These are phyloP conservation scores for Magnolia officinalis DNA, from an alignment of 164 flowering plant species.

Conservation along the genomic window DNA sequence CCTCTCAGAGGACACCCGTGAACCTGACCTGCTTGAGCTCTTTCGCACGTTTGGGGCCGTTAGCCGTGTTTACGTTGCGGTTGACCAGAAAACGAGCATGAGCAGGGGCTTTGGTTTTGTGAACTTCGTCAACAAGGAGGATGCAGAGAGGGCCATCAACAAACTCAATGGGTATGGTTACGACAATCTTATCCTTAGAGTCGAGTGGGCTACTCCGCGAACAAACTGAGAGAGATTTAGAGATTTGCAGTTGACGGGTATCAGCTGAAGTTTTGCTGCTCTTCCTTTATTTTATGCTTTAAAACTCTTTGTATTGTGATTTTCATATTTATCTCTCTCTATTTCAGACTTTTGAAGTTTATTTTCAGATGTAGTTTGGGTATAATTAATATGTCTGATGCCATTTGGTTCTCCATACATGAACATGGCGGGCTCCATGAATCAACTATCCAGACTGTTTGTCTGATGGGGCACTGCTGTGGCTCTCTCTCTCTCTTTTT, in stretches of 20 bases:
- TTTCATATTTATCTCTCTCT: no score
- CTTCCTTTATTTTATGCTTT: neutral
- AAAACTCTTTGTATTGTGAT: neutral
- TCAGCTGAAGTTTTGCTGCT: neutral
- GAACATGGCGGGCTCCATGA: no score
- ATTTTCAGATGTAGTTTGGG: no score
- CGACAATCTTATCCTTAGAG: conserved; percentile 66
- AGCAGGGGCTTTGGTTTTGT: conserved; percentile 61
- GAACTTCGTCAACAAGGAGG: conserved; percentile 53
- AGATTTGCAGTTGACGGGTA: neutral
- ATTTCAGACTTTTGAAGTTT: no score
- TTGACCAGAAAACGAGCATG: conserved; percentile 48
- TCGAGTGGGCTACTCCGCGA: conserved; percentile 70
- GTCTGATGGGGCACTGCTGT: no score
- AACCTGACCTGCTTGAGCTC: conserved; percentile 55
- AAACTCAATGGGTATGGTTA: conserved; percentile 77
- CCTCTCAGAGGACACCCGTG: conserved; percentile 56
- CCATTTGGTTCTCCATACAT: no score
- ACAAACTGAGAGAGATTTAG: conserved; percentile 25
- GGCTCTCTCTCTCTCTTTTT: no score
- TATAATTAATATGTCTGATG: no score
- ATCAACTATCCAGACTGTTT: no score
- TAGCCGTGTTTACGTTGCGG: conserved; percentile 47
- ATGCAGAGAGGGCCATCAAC: conserved; percentile 57
- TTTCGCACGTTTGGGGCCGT: conserved; percentile 52